Evolutionary conservation across 2,329 filamentous ascomycete species (phyloP), one percentile per base, ranked within the genome.

Genomic region (Curvularia lunata): DNA sequence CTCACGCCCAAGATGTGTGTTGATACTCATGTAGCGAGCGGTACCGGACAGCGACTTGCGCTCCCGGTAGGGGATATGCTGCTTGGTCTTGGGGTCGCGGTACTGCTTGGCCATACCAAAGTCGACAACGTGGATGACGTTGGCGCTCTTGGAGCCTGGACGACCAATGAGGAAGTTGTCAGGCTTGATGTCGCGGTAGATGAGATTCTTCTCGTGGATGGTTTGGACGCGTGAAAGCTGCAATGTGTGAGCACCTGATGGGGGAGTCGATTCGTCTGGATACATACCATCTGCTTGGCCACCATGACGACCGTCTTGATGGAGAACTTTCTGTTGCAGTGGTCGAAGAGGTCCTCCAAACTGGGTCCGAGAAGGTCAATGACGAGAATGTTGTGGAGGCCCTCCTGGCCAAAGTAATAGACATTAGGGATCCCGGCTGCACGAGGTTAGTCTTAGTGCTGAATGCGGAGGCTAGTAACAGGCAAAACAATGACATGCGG

Each of bases 51-150:
- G 83, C 5, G 94, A 97, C 81, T 99, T 99, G 71, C 95, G 88
- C 82, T 98, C 95, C 72, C 95, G 87, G 78, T 98, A 98, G 12
- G 95, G 93, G 68, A 98, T 98, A 80, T 99, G 95, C 79, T 98
- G 95, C 81, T 98, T 98, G 37, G 95, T 97, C 84, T 98, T 98
- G 55, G 95, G 95, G 71, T 99, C 95, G 69, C 95, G 90, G 79
- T 98, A 99, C 78, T 98, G 95, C 83, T 99, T 99, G 63, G 95
- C 95, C 95, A 99, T 98, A 72, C 95, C 95, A 73, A 99, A 99
- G 79, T 99, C 95, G 71, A 99, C 93, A 37, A 98, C 95, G 75
- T 99, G 94, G 67, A 99, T 97, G 55, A 98, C 92, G 77, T 97
- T 98, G 72, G 93, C 91, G n/a, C 91, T 86, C 81, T 98, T 98